phyloP scores from a whole-genome alignment of 441 rosid genomes.

The Biscutella auriculata region DNA sequence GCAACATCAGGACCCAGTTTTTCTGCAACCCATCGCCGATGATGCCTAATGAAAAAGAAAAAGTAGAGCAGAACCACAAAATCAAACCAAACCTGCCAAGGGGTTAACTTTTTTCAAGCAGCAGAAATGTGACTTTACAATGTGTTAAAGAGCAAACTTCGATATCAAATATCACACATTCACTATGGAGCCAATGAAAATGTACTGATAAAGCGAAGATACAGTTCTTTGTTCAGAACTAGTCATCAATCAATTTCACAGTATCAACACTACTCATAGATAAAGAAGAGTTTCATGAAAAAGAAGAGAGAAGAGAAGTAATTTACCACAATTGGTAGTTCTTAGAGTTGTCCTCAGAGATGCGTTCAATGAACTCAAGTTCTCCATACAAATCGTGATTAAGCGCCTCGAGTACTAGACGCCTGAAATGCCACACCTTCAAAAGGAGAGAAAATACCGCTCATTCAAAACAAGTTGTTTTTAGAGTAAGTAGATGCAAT shows the following conservation, averaged over 20 bases:
- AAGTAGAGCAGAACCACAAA: background rate
- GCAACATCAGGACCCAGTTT: slow-evolving; percentile 59
- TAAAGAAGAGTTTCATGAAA: background rate
- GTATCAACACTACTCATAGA: background rate
- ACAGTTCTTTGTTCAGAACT: background rate
- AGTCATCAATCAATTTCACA: background rate
- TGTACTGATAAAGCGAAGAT: background rate
- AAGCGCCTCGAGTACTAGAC: slow-evolving; percentile 51
- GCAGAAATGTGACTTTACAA: background rate
- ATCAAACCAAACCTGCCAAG: background rate
- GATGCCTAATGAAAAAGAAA: slow-evolving; percentile 50
- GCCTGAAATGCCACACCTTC: slow-evolving; percentile 96
- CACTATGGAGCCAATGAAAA: background rate
- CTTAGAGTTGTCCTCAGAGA: slow-evolving; percentile 62
- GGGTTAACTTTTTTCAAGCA: background rate
- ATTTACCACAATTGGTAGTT: slow-evolving; percentile 90
- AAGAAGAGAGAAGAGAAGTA: background rate
- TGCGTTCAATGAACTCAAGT: slow-evolving; percentile 40
- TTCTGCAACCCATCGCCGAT: slow-evolving; percentile 90
- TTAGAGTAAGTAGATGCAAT: background rate
- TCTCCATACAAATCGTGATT: slow-evolving; percentile 38
- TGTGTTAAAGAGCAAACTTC: slow-evolving; percentile 1
- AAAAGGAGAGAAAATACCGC: background rate
- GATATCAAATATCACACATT: background rate
- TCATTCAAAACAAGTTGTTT: background rate